Evolutionary conservation across 2,329 filamentous ascomycete species (phyloP), one percentile per base, ranked within the genome.

Genomic region (Cladophialophora yegresii): DNA sequence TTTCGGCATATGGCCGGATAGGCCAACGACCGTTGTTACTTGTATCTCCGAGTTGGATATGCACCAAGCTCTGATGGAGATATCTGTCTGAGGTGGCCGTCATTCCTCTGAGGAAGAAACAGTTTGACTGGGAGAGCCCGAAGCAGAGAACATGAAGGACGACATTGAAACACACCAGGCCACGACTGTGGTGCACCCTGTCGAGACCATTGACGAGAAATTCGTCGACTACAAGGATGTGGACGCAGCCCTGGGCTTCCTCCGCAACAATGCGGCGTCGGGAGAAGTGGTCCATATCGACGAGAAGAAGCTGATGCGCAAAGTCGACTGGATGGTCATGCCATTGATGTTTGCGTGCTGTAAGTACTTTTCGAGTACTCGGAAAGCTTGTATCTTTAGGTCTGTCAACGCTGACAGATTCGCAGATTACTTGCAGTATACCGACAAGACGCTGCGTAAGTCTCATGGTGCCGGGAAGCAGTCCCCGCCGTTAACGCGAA

Each of bases 401-500:
- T 16, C 33, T 16, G 36, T 40, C 36, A 43, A 43, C 7, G n/a
- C 16, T 1, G 36, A 43, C 16, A 43, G 5, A 43, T 8, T 16
- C 6, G 6, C 36, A 43, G 36, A 87, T 70, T 66, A 58, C 51
- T 40, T 68, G 49, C 66, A 87, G 65, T 87, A 83, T 67, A 77
- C 85, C 1, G 86, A 88, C 75, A 87, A 88, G 72, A 83, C 82
- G 0, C 65, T 75, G 50, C 73, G 73, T 73, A 64, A 81, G 81
- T 0, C 43, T 76, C 66, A 79, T 84, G 78, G 80, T 82, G 0
- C 72, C 84, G 4, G 76, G 75, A 69, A 77, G 5, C 81, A 82
- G 26, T 33, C 26, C 36, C 8, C 13, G 36, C 7, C 23, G 43
- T 32, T 59, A 32, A 59, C 47, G 8, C 82, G 58, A 68, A 74